Evolutionary conservation across 768 basidiomycete genomes (phyloP).

Genomic region (Auricularia auricula-judae): DNA sequence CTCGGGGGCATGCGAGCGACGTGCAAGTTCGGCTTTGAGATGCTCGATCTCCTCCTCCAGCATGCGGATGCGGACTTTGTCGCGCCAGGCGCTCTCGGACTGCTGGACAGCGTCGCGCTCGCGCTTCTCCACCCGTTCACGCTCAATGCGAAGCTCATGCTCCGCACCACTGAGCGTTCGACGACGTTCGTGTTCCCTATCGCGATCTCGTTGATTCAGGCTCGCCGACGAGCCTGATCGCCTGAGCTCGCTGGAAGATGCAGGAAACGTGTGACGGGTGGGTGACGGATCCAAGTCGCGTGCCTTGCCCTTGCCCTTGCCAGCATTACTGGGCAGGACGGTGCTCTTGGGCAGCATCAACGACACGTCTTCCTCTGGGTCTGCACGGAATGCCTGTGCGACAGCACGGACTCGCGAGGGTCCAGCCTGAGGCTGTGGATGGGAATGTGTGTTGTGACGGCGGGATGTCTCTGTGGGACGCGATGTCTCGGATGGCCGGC

Average conservation of each 20-base stretch:
- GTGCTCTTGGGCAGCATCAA: conserved; percentile 38
- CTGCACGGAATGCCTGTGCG: conserved; percentile 34
- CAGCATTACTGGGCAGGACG: conserved; percentile 20
- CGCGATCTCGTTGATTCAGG: not conserved
- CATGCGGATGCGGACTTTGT: conserved; percentile 4
- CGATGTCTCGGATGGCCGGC: not conserved
- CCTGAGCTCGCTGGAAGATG: not conserved
- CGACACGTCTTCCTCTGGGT: conserved; percentile 39
- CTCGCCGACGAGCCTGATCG: not conserved
- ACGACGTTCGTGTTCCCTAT: not conserved
- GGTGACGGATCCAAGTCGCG: not conserved
- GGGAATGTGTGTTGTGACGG: conserved; percentile 12
- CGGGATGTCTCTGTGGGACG: not conserved
- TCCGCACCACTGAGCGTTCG: not conserved
- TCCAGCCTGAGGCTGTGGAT: conserved; percentile 23
- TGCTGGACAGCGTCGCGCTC: conserved; percentile 42
- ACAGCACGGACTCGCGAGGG: conserved; percentile 36
- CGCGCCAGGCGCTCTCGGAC: conserved; percentile 19
- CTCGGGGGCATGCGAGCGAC: not conserved
- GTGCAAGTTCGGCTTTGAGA: conserved; percentile 43
- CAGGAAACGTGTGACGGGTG: not conserved
- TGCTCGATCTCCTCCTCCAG: conserved; percentile 38
- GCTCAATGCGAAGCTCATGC: conserved; percentile 23
- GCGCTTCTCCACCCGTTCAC: conserved; percentile 41
- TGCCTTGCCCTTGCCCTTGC: conserved; percentile 20